Evolutionary conservation across 352 stramenopile genomes (phyloP).

Genomic region (Saprolegnia parasitica): DNA sequence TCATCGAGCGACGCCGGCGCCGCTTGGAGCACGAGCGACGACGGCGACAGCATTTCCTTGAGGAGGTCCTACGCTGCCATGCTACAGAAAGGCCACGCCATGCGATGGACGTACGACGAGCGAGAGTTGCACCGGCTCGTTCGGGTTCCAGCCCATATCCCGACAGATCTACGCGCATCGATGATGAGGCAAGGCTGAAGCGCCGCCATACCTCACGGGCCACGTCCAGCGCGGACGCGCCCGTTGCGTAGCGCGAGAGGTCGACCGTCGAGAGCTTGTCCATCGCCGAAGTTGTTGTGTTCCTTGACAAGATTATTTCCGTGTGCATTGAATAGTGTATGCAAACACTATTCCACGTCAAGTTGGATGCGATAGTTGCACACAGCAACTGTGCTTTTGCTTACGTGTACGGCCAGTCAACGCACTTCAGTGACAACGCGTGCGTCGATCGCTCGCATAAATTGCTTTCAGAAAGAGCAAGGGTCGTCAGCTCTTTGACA

Average conservation of each 20-base stretch:
- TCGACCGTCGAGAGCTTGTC: background rate
- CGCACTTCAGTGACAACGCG: too few relatives aligned
- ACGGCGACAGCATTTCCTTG: background rate
- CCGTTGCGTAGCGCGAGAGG: background rate
- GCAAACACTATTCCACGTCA: too few relatives aligned
- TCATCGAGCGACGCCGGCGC: constrained; percentile 31
- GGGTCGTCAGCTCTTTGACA: too few relatives aligned
- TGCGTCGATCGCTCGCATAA: too few relatives aligned
- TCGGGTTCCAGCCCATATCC: constrained; percentile 13
- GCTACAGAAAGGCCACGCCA: background rate
- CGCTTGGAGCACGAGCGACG: background rate
- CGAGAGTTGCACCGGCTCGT: background rate
- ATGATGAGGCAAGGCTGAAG: background rate
- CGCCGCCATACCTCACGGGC: background rate
- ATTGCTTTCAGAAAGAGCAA: too few relatives aligned
- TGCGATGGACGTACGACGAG: background rate
- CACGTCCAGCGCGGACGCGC: background rate
- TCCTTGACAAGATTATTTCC: too few relatives aligned
- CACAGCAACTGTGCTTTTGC: too few relatives aligned
- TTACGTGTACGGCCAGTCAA: too few relatives aligned
- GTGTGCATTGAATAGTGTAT: too few relatives aligned
- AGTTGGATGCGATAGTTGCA: too few relatives aligned
- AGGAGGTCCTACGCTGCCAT: constrained; percentile 11
- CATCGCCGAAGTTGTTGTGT: too few relatives aligned
- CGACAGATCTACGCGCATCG: constrained; percentile 15